These are phyloP conservation scores for Suhomyces taliae DNA, from an alignment of 1,139 yeast genomes.

Conservation along the genomic window DNA sequence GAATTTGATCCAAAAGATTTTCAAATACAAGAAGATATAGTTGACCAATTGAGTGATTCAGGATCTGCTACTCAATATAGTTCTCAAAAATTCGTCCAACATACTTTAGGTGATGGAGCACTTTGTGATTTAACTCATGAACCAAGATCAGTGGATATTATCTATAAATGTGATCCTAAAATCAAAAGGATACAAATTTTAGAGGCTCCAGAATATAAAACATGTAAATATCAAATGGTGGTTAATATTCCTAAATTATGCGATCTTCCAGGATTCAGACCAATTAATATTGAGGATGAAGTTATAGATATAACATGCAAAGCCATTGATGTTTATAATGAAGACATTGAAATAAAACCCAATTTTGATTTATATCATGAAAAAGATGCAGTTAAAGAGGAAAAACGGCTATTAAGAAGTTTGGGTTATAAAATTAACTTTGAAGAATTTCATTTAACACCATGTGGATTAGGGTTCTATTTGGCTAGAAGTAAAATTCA, in stretches of 20 bases:
- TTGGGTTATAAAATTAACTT: constrained; percentile 25
- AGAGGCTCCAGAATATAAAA: constrained; percentile 60
- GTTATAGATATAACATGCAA: constrained; percentile 46
- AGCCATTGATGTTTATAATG: constrained; percentile 22
- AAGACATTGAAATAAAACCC: background rate
- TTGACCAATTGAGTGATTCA: constrained; percentile 16
- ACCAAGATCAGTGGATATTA: constrained; percentile 63
- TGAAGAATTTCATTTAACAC: constrained; percentile 24
- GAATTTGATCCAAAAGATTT: constrained; percentile 20
- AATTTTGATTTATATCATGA: background rate
- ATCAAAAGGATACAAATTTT: constrained; percentile 21
- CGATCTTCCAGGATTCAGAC: constrained; percentile 46
- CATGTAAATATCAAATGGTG: constrained; percentile 71
- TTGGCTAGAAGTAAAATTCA: constrained; percentile 23
- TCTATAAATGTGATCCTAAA: constrained; percentile 63
- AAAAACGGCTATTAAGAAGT: constrained; percentile 1
- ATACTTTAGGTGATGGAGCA: constrained; percentile 59
- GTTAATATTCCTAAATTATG: constrained; percentile 64
- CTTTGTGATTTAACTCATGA: constrained; percentile 69
- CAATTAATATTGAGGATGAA: constrained; percentile 35
- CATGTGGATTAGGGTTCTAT: constrained; percentile 37
- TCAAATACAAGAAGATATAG: constrained; percentile 21
- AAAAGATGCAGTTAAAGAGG: background rate
- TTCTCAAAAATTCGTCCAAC: constrained; percentile 44
- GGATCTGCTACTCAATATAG: constrained; percentile 11